Percentiles rank a stretch among this genome's conserved stretches.
phyloP scores from a whole-genome alignment of 2,329 filamentous ascomycete genomes.

The Diaporthe citriasiana region DNA sequence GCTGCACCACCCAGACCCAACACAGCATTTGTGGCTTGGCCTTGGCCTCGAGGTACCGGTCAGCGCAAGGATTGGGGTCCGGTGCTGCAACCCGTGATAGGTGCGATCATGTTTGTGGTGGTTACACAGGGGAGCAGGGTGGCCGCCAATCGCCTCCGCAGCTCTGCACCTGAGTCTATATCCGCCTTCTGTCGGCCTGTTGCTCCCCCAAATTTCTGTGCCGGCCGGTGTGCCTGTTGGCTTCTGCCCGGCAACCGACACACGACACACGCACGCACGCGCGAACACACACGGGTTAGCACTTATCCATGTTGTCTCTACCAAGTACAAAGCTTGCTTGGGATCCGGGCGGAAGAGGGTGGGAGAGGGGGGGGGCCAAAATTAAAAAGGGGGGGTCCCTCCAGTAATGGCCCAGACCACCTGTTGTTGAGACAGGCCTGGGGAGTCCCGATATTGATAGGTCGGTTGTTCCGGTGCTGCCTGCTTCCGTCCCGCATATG shows the following conservation, averaged over 20 bases:
- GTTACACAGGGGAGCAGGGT: constrained; percentile 28
- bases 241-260: constrained; percentile 19
- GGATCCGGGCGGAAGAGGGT: not conserved
- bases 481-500: constrained; percentile 30
- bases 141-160: constrained; percentile 19
- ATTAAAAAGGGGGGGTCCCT: not conserved
- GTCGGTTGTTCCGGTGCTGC: constrained; percentile 30
- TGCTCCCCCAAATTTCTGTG: not conserved
- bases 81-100: constrained; percentile 23
- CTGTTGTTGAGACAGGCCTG: constrained; percentile 25
- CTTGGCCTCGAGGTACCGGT: constrained; percentile 28
- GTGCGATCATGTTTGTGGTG: constrained; percentile 31
- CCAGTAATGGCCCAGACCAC: constrained; percentile 6
- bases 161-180: constrained; percentile 7
- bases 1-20: constrained; percentile 22
- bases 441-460: constrained; percentile 30
- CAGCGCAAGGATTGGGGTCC: not conserved
- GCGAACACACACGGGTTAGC: not conserved
- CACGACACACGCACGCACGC: constrained; percentile 14
- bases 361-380: not conserved
- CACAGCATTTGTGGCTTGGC: constrained; percentile 28
- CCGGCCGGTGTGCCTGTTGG: constrained; percentile 18
- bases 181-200: not conserved
- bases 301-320: not conserved
- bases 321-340: not conserved